Evolutionary conservation across 495 filamentous ascomycete genomes (phyloP).

Genomic region (Penicillium waksmanii): DNA sequence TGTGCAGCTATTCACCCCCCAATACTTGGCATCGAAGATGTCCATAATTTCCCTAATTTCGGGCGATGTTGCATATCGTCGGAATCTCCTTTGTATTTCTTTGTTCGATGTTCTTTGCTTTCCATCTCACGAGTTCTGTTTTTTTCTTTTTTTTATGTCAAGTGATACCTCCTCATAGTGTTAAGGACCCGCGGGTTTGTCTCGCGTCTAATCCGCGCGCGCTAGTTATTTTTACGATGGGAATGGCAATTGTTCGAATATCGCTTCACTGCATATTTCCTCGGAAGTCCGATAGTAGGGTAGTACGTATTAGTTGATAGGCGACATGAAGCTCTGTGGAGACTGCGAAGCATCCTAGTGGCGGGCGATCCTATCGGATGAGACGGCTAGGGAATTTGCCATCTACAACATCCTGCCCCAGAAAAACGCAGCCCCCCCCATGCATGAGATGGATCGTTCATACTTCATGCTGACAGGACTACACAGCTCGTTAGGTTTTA

Average conservation of each 20-base stretch:
- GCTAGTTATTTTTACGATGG: slow-evolving; percentile 41
- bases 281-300: neutral
- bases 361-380: slow-evolving; percentile 8
- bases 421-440: too few species aligned
- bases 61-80: slow-evolving; percentile 20
- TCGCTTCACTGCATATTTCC: neutral
- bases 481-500: neutral
- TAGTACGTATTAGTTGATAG: neutral
- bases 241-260: slow-evolving; percentile 34
- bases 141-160: slow-evolving; percentile 30
- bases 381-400: neutral
- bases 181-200: slow-evolving; percentile 36
- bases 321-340: neutral
- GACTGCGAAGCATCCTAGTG: neutral
- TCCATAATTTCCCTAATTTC: slow-evolving; percentile 35
- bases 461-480: neutral
- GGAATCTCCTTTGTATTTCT: slow-evolving; percentile 15
- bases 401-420: neutral
- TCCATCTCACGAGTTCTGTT: slow-evolving; percentile 24
- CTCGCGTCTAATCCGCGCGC: slow-evolving; percentile 27
- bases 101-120: slow-evolving; percentile 5
- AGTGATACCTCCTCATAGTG: slow-evolving; percentile 51
- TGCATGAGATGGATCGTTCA: too few species aligned
- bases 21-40: slow-evolving; percentile 33
- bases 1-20: slow-evolving; percentile 29